phyloP scores from a whole-genome alignment of 2,329 filamentous ascomycete species.

The Cercospora sesami region DNA sequence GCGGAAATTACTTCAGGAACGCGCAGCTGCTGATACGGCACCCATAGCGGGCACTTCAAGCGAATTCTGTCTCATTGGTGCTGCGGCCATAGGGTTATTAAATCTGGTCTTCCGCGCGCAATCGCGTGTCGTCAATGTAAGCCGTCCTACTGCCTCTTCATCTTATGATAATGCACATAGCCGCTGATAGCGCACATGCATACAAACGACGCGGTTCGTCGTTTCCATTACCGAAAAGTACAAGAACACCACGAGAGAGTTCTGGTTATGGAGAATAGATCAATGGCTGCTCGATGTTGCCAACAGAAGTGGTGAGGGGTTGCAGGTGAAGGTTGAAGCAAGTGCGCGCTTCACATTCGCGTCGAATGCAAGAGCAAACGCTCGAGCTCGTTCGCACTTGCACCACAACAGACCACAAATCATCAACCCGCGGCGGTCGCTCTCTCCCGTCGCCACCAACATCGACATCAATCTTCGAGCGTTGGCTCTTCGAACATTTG shows the following conservation, averaged over 20 bases:
- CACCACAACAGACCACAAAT: conserved; percentile 3
- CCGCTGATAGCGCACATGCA: conserved; percentile 12
- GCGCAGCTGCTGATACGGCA: conserved; percentile 17
- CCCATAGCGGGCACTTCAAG: background rate
- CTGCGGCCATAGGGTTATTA: background rate
- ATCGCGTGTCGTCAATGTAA: background rate
- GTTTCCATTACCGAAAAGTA: conserved; percentile 6
- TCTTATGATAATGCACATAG: background rate
- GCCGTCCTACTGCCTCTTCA: background rate
- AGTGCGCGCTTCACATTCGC: conserved; percentile 4
- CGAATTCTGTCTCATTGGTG: background rate
- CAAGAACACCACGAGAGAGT: background rate
- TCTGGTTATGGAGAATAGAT: background rate
- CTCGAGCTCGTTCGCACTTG: conserved; percentile 6
- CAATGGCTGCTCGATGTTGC: background rate
- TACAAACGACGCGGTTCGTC: conserved; percentile 20
- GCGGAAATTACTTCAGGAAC: conserved; percentile 18
- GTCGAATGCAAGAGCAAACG: background rate
- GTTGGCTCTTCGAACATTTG: background rate
- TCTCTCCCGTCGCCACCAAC: background rate
- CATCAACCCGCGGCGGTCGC: background rate
- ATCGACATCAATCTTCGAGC: conserved; percentile 4
- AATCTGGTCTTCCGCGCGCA: background rate
- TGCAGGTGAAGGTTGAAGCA: conserved; percentile 5
- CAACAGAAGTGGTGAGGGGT: background rate